Evolutionary conservation across 73 alveolate species (phyloP).

Genomic region (Paramecium primaurelia): DNA sequence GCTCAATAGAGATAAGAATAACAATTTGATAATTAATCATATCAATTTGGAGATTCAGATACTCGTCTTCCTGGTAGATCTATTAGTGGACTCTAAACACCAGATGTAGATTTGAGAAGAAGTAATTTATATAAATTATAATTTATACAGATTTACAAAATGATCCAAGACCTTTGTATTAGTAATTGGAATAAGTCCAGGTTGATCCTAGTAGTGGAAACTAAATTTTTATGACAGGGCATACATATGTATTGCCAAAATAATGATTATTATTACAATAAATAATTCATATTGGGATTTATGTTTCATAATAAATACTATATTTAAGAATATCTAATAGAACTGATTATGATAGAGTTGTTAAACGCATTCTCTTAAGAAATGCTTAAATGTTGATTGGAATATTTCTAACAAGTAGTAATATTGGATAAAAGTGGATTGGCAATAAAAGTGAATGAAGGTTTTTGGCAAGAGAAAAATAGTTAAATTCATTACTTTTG

Average conservation of each 20-base stretch:
- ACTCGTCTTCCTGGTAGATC: conserved; percentile 9
- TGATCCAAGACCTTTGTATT: background rate
- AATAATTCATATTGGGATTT: conserved; percentile 5
- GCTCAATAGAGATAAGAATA: background rate
- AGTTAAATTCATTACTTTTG: background rate
- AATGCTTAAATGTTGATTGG: conserved; percentile 91
- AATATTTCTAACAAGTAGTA: conserved; percentile 90
- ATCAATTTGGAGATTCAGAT: background rate
- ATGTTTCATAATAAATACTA: background rate
- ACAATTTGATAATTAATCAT: background rate
- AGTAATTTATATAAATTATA: background rate
- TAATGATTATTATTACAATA: background rate
- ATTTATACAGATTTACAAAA: background rate
- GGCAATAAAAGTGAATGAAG: background rate
- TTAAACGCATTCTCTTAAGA: conserved; percentile 92
- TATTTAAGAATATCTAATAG: background rate
- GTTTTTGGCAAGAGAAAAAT: conserved; percentile 39
- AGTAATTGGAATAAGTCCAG: background rate
- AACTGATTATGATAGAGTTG: conserved; percentile 93
- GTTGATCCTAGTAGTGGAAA: background rate
- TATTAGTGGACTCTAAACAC: background rate
- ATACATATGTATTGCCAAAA: background rate
- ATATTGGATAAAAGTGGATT: conserved; percentile 50
- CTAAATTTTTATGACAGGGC: background rate
- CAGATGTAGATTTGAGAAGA: conserved; percentile 9